These are phyloP conservation scores for Cardiospermum halicacabum DNA, from an alignment of 345 rosid species.

Conservation along the genomic window DNA sequence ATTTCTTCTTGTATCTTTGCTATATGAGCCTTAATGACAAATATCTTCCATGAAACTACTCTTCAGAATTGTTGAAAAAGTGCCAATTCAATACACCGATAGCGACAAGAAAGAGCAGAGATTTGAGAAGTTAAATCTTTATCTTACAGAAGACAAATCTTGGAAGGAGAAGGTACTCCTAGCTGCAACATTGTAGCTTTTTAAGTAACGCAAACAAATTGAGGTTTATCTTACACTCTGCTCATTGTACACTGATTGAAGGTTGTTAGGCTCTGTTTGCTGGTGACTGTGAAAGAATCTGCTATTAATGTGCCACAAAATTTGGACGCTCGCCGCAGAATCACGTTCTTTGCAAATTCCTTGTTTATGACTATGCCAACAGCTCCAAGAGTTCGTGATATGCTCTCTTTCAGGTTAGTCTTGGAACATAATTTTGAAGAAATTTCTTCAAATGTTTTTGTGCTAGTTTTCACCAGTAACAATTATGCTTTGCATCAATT, in stretches of 20 bases:
- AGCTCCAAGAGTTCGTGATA: constrained; percentile 84
- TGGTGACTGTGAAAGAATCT: constrained; percentile 90
- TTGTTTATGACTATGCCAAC: constrained; percentile 90
- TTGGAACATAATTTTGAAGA: background rate
- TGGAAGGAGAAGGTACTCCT: constrained; percentile 76
- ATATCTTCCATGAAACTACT: constrained; percentile 19
- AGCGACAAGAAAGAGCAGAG: constrained; percentile 52
- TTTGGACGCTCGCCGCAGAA: constrained; percentile 97
- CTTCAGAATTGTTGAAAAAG: constrained; percentile 55
- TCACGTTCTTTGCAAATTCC: constrained; percentile 97
- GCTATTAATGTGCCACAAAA: constrained; percentile 90
- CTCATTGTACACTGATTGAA: constrained; percentile 20
- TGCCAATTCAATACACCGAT: constrained; percentile 14
- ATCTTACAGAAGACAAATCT: constrained; percentile 15
- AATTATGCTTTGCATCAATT: constrained; percentile 1
- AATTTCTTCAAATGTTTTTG: constrained; percentile 1
- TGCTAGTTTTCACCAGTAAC: background rate
- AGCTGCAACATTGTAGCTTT: constrained; percentile 2
- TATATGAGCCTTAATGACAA: constrained; percentile 8
- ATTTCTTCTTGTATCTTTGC: constrained; percentile 9
- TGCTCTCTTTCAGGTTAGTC: constrained; percentile 85
- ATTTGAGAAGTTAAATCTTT: constrained; percentile 59
- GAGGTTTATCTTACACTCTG: constrained; percentile 8
- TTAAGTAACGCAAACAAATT: constrained; percentile 3
- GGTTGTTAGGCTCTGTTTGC: constrained; percentile 77